Evolutionary conservation across 2,329 filamentous ascomycete genomes (phyloP).

Genomic region (Diplodia sapinea): DNA sequence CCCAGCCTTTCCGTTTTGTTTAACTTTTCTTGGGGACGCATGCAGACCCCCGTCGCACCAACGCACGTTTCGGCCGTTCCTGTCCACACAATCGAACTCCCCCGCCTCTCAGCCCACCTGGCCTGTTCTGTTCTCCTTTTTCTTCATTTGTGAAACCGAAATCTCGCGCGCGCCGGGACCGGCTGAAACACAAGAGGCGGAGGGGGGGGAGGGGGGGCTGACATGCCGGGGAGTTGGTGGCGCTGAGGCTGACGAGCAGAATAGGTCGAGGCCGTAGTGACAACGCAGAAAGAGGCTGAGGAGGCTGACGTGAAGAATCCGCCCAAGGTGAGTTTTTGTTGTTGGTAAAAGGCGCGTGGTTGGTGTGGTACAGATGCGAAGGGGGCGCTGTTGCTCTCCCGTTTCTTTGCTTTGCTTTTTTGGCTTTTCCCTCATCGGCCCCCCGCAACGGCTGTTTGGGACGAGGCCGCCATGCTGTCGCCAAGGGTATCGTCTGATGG

Average conservation of each 20-base stretch:
- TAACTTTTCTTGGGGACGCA: neutral
- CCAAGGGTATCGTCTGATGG: neutral
- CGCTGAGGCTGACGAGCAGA: neutral
- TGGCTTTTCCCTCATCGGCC: neutral
- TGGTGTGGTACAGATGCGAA: constrained; percentile 26
- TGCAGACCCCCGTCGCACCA: neutral
- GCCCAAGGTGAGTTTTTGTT: constrained; percentile 45
- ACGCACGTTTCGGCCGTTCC: neutral
- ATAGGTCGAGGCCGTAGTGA: constrained; percentile 49
- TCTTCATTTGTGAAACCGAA: constrained; percentile 12
- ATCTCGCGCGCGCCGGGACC: neutral
- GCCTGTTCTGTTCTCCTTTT: neutral
- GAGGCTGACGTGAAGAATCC: constrained; percentile 49
- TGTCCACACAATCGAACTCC: neutral
- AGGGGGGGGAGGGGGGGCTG: neutral
- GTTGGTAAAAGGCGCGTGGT: constrained; percentile 10
- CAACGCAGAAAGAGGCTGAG: constrained; percentile 45
- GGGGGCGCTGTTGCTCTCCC: neutral
- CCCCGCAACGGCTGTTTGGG: constrained; percentile 1
- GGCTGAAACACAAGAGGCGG: neutral
- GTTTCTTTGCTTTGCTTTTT: neutral
- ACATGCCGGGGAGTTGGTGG: constrained; percentile 1
- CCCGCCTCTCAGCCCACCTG: neutral
- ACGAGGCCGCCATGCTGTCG: neutral
- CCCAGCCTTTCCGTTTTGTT: neutral